These are phyloP conservation scores for Ogataea salicorniae DNA, from an alignment of 805 yeast species.

Conservation along the genomic window DNA sequence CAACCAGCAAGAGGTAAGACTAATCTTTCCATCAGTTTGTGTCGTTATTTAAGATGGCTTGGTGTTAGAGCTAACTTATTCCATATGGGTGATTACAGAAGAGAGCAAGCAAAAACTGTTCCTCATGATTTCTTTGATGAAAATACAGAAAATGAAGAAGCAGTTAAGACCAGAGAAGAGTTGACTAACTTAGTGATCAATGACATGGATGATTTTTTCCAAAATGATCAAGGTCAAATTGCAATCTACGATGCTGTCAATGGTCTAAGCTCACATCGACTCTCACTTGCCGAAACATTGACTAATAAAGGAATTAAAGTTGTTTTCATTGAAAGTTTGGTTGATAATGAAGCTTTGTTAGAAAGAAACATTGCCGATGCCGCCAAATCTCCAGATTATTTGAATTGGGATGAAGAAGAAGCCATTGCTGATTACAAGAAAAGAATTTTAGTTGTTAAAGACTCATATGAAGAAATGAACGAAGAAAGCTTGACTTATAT, in stretches of 20 bases:
- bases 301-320: conserved; percentile 61
- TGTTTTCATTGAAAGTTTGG: conserved; percentile 81
- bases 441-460: conserved; percentile 62
- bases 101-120: conserved; percentile 47
- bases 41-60: conserved; percentile 91
- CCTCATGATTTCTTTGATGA: conserved; percentile 70
- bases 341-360: conserved; percentile 66
- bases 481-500: conserved; percentile 62
- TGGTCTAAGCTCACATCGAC: conserved; percentile 66
- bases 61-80: conserved; percentile 91
- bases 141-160: conserved; percentile 40
- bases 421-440: conserved; percentile 76
- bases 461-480: conserved; percentile 68
- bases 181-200: conserved; percentile 58
- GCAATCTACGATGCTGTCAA: conserved; percentile 96
- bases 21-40: conserved; percentile 82
- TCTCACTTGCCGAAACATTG: conserved; percentile 50
- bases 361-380: conserved; percentile 80
- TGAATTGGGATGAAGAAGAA: conserved; percentile 62
- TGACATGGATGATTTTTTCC: conserved; percentile 69
- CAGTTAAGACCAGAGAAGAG: conserved; percentile 47
- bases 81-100: conserved; percentile 88
- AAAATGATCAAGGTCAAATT: conserved; percentile 80
- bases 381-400: conserved; percentile 80
- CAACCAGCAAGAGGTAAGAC: conserved; percentile 96